Evolutionary conservation across 495 filamentous ascomycete species (phyloP).

Genomic region (Aspergillus affinis): DNA sequence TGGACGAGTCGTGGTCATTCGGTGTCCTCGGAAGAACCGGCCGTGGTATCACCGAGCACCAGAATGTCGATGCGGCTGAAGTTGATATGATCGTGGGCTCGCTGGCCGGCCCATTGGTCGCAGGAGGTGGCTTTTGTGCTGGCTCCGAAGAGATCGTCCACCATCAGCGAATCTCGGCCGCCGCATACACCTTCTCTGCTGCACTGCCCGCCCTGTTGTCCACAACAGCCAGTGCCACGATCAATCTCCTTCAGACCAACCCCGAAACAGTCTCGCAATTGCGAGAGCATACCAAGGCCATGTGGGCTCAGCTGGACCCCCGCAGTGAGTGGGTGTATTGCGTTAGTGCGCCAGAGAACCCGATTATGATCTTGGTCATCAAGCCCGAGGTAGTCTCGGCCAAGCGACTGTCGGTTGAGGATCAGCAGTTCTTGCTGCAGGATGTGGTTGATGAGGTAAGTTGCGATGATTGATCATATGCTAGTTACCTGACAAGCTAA

Average conservation of each 20-base stretch:
- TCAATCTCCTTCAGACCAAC: conserved; percentile 78
- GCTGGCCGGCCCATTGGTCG: conserved; percentile 83
- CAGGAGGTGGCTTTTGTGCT: conserved; percentile 93
- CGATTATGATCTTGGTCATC: conserved; percentile 78
- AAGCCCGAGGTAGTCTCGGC: conserved; percentile 79
- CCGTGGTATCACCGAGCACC: conserved; percentile 88
- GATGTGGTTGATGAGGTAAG: conserved; percentile 92
- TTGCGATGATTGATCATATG: conserved; percentile 1
- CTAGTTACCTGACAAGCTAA: conserved; percentile 15
- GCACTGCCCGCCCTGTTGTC: conserved; percentile 91
- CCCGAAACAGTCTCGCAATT: conserved; percentile 74
- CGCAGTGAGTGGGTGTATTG: conserved; percentile 90
- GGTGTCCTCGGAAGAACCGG: conserved; percentile 90
- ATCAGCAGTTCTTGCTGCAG: conserved; percentile 83
- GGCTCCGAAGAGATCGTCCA: conserved; percentile 86
- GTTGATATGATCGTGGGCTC: conserved; percentile 97
- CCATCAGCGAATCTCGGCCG: conserved; percentile 88
- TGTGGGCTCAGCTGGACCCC: conserved; percentile 86
- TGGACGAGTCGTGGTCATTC: conserved; percentile 97
- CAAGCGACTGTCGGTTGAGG: conserved; percentile 62
- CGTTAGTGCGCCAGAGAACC: conserved; percentile 81
- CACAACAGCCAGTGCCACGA: conserved; percentile 87
- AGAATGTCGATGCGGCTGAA: conserved; percentile 86
- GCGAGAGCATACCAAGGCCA: conserved; percentile 75
- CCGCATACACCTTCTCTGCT: conserved; percentile 92